Evolutionary conservation across 1,284 basidiomycete genomes (phyloP).

Genomic region (Sporisorium graminicola): DNA sequence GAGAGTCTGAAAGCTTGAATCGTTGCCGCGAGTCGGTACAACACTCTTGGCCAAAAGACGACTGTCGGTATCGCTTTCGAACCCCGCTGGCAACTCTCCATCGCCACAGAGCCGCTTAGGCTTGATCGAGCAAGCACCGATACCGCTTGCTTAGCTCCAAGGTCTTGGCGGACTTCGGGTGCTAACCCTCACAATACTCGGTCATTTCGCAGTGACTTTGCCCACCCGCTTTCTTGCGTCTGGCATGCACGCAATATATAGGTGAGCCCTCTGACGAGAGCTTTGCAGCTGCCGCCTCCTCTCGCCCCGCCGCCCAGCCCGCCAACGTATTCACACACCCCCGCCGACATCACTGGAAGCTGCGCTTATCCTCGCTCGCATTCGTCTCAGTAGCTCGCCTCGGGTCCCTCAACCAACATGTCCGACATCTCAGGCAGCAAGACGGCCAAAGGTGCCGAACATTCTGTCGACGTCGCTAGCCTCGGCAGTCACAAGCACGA

Average conservation of each 20-base stretch:
- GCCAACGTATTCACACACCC: no score
- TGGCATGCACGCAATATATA: background rate
- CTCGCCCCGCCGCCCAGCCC: background rate
- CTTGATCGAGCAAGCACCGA: background rate
- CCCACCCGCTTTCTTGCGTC: background rate
- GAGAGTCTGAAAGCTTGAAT: background rate
- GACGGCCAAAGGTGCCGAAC: slow-evolving; percentile 3
- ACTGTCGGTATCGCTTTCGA: background rate
- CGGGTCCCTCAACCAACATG: slow-evolving; percentile 7
- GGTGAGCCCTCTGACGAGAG: background rate
- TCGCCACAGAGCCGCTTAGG: background rate
- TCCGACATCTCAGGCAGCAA: slow-evolving; percentile 22
- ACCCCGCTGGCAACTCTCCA: background rate
- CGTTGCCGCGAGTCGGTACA: background rate
- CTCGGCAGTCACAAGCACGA: slow-evolving; percentile 13
- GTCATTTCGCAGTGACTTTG: background rate
- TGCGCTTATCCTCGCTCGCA: background rate
- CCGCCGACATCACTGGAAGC: background rate
- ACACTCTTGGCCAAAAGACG: background rate
- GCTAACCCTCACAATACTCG: background rate
- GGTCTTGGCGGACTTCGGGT: background rate
- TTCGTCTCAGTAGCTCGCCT: background rate
- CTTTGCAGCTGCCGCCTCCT: background rate
- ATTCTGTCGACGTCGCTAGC: slow-evolving; percentile 25
- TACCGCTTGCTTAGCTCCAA: background rate